Evolutionary conservation across 129 eudicot genomes (phyloP).

Genomic region (Flaveria robusta): DNA sequence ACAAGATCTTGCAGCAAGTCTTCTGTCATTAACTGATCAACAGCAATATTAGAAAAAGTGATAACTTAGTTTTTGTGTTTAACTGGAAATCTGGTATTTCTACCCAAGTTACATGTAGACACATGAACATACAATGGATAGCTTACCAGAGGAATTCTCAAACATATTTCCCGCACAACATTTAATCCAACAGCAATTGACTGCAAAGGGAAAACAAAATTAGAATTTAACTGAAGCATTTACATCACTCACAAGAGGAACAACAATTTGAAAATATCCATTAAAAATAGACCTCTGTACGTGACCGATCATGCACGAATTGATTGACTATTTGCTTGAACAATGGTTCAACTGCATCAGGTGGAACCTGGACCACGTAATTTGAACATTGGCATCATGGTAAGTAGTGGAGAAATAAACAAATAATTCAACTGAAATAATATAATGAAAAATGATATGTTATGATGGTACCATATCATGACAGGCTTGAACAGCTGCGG

Average conservation of each 20-base stretch:
- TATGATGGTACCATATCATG: slow-evolving; percentile 84
- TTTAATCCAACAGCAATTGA: slow-evolving; percentile 96
- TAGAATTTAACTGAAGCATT: not conserved
- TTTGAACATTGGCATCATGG: slow-evolving; percentile 9
- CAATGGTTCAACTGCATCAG: slow-evolving; percentile 92
- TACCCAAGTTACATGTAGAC: slow-evolving; percentile 1
- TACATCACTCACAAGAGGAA: slow-evolving; percentile 4
- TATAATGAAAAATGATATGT: not conserved
- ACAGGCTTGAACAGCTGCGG: slow-evolving; percentile 98
- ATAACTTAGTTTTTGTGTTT: not conserved
- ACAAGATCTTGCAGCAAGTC: slow-evolving; percentile 98
- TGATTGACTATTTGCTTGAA: slow-evolving; percentile 90
- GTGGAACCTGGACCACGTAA: slow-evolving; percentile 71
- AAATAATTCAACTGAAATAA: not conserved
- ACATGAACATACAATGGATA: slow-evolving; percentile 1
- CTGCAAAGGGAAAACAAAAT: slow-evolving; percentile 42
- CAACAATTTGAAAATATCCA: not conserved
- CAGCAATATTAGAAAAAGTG: not conserved
- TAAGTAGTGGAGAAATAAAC: not conserved
- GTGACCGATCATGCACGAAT: slow-evolving; percentile 87
- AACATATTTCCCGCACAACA: slow-evolving; percentile 91
- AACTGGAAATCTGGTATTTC: not conserved
- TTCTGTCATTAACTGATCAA: slow-evolving; percentile 85
- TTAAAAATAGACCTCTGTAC: slow-evolving; percentile 68
- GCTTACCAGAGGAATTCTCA: slow-evolving; percentile 91